Base-by-base conservation (phyloP, 2,329 filamentous ascomycete genomes). In the Trichoderma sp. region DNA sequence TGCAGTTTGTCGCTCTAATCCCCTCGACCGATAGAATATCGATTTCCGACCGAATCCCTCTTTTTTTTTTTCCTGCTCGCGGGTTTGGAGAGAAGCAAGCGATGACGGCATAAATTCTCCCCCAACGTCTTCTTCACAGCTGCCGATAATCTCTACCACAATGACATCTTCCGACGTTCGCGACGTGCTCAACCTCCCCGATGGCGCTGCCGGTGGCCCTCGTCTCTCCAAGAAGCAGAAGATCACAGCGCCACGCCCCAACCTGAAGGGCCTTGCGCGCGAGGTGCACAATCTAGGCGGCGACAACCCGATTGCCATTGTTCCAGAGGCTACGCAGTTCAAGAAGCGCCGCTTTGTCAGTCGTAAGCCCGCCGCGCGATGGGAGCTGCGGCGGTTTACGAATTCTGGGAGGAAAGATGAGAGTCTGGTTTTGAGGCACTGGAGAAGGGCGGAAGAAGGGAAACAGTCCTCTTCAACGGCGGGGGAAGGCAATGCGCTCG, bases 111-210 rank as follows among this genome's bases (percentile, higher is more conserved):
- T 67, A 61, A 64, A 56, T 13, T 25, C 17, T 2, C 12, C 25
- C 45, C 48, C 9, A 42, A 53, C 34, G 13, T 25, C 22, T 19
- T 34, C 19, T 27, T 25, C 17, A 42, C 37, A 34, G 32, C 54
- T 50, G 25, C 22, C 59, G 29, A 63, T 19, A n/a, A 17, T 15
- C 8, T 45, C 22, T 27, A 5, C 71, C 74, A 83, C 74, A 71
- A 92, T 92, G 89, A 85, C 90, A 70, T 90, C 90, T 70, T 87
- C 89, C 78, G 93, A 97, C 84, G 88, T 96, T 73, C 92, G 92
- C 81, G 93, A 97, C 78, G 92, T 97, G 76, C 88, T 97, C 76
- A 92, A 94, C 78, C 84, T 97, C 77, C 90, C 90, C 59, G 89
- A 89, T 35, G 80, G 82, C 69, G 74, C 80, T 60, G 73, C 80